Base-by-base conservation (phyloP, 108 stramenopile species). In the Aurantiochytrium sp. region DNA sequence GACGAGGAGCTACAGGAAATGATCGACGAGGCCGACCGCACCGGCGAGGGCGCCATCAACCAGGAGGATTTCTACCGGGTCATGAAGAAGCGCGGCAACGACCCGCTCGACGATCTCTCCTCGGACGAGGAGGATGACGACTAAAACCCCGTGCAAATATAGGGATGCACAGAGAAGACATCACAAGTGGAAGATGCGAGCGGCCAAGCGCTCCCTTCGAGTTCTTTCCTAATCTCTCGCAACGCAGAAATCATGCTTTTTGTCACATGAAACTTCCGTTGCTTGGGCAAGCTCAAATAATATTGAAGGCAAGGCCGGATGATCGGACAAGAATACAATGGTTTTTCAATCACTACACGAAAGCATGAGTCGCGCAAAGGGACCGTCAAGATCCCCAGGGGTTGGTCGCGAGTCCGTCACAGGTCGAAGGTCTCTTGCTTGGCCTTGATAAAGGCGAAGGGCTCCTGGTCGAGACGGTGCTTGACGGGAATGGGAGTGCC, bases 1-100 rank as follows among this genome's bases (percentile, higher is more conserved):
- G 96, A 96, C 90, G 95, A 96, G 68, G 96, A 96, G 94, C 86
- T 96, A 85, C 95, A 96, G 87, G 95, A 96, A 59, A 95, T 95
- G 95, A 95, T 95, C 85, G 95, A 95, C 86, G 95, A 95, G 86
- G 94, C 95, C 3, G 94, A 94, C 54, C 52, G 93, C 37, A 93
- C 93, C 69, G 90, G 91, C 19, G 94, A 94, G 69, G 94, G 94
- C 39, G 81, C 90, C 27, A 92, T 94, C 91, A 94, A 89, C 50
- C 92, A 94, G 55, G 96, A 96, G 39, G 96, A 96, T 39, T 96
- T 96, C 87, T 87, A 95, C 73, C 90, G 95, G 24, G 95, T 96
- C 65, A 96, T 96, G 96, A 95, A 96, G 91, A 96, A 96, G 90
- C 92, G 73, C n/a, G 73, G 73, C 2, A 81, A 81, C 45, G 73